phyloP scores from a whole-genome alignment of 139 green algal genomes.

The Haematococcus sp. region DNA sequence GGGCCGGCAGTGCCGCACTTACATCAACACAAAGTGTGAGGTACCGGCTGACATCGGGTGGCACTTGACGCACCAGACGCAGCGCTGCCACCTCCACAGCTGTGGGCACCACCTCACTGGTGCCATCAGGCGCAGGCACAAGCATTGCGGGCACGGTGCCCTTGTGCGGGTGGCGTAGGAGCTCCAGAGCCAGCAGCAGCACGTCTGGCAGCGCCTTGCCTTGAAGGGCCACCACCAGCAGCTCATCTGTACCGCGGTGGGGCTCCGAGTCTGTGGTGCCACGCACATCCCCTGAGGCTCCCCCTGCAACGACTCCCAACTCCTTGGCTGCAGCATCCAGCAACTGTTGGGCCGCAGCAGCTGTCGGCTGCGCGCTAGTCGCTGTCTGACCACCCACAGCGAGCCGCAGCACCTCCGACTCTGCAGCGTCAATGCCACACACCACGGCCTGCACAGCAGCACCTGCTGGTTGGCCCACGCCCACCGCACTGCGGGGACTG shows the following conservation, averaged over 20 bases:
- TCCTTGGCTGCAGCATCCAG: constrained; percentile 12
- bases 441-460: too few relatives aligned
- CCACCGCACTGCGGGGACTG: too few relatives aligned
- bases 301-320: neutral
- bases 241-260: constrained; percentile 1
- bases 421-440: too few relatives aligned
- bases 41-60: constrained; percentile 1
- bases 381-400: too few relatives aligned
- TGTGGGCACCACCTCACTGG: neutral
- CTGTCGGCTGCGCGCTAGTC: too few relatives aligned
- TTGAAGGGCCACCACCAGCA: constrained; percentile 21
- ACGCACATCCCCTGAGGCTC: too few relatives aligned
- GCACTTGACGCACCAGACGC: constrained; percentile 20
- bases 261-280: too few relatives aligned
- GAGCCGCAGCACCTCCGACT: too few relatives aligned
- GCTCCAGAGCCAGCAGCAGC: too few relatives aligned
- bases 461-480: too few relatives aligned
- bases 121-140: too few relatives aligned
- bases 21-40: neutral
- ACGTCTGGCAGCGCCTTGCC: neutral
- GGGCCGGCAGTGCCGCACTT: too few relatives aligned
- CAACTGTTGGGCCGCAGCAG: neutral
- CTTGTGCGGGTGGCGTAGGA: neutral
- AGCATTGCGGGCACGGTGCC: neutral
- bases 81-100: constrained; percentile 9